phyloP scores from a whole-genome alignment of 2,329 filamentous ascomycete genomes.

The Diatrype stigma region DNA sequence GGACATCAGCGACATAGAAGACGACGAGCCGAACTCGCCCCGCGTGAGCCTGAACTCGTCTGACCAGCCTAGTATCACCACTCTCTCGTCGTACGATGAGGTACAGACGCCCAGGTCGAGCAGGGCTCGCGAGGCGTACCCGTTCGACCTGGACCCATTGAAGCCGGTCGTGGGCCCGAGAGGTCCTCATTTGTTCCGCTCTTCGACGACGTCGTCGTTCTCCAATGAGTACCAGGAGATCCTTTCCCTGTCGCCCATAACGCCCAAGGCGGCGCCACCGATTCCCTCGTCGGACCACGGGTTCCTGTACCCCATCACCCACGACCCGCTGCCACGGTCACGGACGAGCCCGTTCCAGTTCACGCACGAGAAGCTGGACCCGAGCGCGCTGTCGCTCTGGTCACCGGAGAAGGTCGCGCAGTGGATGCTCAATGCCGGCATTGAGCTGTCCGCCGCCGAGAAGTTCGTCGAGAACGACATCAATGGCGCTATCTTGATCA shows the following conservation, averaged over 20 bases:
- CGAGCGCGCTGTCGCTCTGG: constrained; percentile 61
- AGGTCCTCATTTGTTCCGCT: constrained; percentile 82
- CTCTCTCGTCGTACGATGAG: constrained; percentile 83
- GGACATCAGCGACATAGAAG: constrained; percentile 54
- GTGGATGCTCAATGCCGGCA: constrained; percentile 80
- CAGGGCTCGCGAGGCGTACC: constrained; percentile 56
- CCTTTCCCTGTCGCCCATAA: constrained; percentile 69
- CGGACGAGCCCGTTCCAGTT: constrained; percentile 47
- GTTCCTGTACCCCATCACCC: constrained; percentile 31
- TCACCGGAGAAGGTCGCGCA: constrained; percentile 72
- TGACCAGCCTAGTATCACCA: constrained; percentile 73
- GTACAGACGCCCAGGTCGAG: constrained; percentile 70
- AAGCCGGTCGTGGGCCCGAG: constrained; percentile 74
- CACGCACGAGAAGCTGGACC: constrained; percentile 54
- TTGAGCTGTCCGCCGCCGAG: constrained; percentile 73
- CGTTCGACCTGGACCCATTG: constrained; percentile 53
- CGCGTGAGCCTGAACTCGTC: constrained; percentile 68
- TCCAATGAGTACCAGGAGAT: constrained; percentile 46
- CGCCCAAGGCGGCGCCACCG: constrained; percentile 57
- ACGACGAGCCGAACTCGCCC: constrained; percentile 55
- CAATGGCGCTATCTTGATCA: constrained; percentile 78
- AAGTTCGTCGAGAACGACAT: constrained; percentile 92
- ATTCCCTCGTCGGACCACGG: constrained; percentile 35
- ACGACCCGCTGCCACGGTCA: constrained; percentile 34
- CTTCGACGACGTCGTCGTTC: constrained; percentile 56